These are phyloP conservation scores for Suillus paluster DNA, from an alignment of 768 basidiomycete species.

Conservation along the genomic window DNA sequence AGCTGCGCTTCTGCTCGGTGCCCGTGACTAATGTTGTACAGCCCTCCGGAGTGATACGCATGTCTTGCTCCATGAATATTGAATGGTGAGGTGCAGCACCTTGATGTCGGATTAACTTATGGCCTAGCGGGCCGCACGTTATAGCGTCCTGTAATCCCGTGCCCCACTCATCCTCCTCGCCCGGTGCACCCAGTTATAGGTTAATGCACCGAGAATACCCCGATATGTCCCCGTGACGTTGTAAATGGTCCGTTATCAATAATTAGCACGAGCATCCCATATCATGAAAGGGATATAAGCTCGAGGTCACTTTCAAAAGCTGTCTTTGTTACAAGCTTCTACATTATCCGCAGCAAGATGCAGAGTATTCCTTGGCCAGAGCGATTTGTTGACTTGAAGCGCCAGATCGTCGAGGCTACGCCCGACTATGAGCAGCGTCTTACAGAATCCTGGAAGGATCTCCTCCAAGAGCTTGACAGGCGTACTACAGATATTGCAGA, in stretches of 20 bases:
- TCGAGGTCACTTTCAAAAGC: neutral
- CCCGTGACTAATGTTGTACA: neutral
- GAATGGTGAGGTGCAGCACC: neutral
- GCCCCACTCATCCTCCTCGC: neutral
- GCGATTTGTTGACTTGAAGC: conserved; percentile 63
- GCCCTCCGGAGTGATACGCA: neutral
- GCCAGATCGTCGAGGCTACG: conserved; percentile 54
- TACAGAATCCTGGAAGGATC: conserved; percentile 61
- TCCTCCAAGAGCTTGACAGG: conserved; percentile 54
- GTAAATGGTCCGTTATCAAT: conserved; percentile 5
- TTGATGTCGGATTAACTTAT: neutral
- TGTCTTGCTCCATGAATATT: neutral
- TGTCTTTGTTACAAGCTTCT: conserved; percentile 3
- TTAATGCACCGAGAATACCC: neutral
- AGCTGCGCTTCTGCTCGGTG: neutral
- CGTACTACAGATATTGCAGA: conserved; percentile 50
- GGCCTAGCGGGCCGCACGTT: neutral
- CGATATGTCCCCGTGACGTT: conserved; percentile 5
- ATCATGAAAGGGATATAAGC: conserved; percentile 15
- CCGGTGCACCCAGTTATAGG: neutral
- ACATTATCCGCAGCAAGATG: conserved; percentile 9
- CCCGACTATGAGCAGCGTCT: conserved; percentile 46
- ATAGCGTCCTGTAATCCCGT: neutral
- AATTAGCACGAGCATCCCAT: neutral
- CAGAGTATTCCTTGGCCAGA: conserved; percentile 24